A percentile compares a stretch with the other conserved stretches of the same genome.
Evolutionary conservation across 2,329 filamentous ascomycete genomes (phyloP).

Genomic region (Penicillium concentricum): DNA sequence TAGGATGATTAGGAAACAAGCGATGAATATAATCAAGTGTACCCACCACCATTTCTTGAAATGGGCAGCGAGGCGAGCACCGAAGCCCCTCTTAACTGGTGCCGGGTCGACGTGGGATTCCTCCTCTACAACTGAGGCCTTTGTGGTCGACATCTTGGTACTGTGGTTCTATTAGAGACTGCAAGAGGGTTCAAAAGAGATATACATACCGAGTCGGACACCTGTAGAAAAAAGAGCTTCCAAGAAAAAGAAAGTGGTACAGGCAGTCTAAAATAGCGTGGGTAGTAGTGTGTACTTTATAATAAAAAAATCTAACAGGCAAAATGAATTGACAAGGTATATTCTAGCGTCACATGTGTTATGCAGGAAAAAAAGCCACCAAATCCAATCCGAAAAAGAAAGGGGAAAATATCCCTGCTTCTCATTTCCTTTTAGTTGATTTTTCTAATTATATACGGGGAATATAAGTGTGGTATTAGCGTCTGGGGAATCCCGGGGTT

Average conservation of each 20-base stretch:
- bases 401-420: not conserved
- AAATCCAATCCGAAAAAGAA: not conserved
- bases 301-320: not conserved
- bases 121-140: conserved; percentile 26
- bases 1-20: conserved; percentile 54
- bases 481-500: conserved; percentile 3
- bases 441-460: not conserved
- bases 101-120: conserved; percentile 6
- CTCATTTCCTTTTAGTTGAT: not conserved
- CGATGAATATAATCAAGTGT: conserved; percentile 51
- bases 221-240: not conserved
- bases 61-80: conserved; percentile 30
- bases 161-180: not conserved
- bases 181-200: not conserved
- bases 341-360: conserved; percentile 1
- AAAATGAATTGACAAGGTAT: not conserved
- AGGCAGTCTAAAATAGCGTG: not conserved
- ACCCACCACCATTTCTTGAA: conserved; percentile 55
- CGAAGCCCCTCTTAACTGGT: conserved; percentile 25
- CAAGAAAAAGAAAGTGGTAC: not conserved
- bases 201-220: not conserved
- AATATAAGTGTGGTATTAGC: not conserved
- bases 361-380: not conserved
- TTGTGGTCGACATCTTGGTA: conserved; percentile 20
- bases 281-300: conserved; percentile 2